Conservation (phyloP, 2,329 filamentous ascomycete genomes). For the Fusarium subglutinans region DNA sequence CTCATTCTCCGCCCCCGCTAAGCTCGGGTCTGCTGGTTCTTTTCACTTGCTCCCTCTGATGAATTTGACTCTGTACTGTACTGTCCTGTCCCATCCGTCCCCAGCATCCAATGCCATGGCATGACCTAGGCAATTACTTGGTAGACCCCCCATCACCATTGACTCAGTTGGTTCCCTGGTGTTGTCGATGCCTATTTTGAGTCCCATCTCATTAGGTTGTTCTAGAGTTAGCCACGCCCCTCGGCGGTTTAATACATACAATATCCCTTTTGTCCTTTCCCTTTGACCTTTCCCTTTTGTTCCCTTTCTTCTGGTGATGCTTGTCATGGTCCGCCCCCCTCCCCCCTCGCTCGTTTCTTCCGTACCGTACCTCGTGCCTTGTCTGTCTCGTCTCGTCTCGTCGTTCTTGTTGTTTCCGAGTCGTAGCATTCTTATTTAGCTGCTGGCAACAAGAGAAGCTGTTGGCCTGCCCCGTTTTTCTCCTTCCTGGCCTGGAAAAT, state of each 20-base stretch:
- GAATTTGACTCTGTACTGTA: constrained; percentile 20
- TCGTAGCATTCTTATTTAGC: constrained; percentile 39
- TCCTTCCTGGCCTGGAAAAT: constrained; percentile 52
- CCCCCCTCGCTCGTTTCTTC: constrained; percentile 32
- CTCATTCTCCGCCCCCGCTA: constrained; percentile 24
- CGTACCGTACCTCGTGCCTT: constrained; percentile 39
- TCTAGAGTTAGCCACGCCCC: constrained; percentile 26
- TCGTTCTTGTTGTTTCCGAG: constrained; percentile 35
- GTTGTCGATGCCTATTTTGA: constrained; percentile 20
- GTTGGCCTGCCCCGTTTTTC: constrained; percentile 58
- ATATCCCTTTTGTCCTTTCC: constrained; percentile 40
- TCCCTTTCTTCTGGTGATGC: constrained; percentile 40
- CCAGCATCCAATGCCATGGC: not conserved
- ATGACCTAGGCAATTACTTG: constrained; percentile 28
- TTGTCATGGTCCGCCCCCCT: constrained; percentile 27
- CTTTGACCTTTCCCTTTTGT: constrained; percentile 23
- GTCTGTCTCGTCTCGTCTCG: constrained; percentile 32
- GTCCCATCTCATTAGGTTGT: constrained; percentile 6
- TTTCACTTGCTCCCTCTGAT: constrained; percentile 15
- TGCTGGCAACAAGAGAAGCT: constrained; percentile 32
- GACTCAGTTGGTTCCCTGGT: constrained; percentile 15
- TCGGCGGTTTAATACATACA: constrained; percentile 39
- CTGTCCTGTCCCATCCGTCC: not conserved
- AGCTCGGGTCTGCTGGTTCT: constrained; percentile 26
- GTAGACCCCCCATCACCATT: constrained; percentile 31